Conservation (phyloP, 2,329 filamentous ascomycete species). For the Davidsoniella virescens region DNA sequence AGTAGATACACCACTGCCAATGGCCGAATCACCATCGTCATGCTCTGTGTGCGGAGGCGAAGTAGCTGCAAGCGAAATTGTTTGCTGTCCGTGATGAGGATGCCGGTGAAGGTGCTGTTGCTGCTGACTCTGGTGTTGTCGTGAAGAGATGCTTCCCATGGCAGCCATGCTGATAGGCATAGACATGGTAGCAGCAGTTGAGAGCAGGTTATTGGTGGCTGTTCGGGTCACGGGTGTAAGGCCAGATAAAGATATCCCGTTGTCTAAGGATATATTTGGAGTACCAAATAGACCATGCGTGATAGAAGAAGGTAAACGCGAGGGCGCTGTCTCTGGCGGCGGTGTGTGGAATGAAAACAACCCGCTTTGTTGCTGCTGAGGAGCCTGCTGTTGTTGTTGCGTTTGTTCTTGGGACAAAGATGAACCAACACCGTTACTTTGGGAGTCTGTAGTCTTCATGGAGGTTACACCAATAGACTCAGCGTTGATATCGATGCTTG, state of each 20-base stretch:
- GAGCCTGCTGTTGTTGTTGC: slow-evolving; percentile 21
- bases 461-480: slow-evolving; percentile 14
- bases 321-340: slow-evolving; percentile 34
- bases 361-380: slow-evolving; percentile 15
- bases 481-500: slow-evolving; percentile 51
- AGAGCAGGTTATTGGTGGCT: too few relatives aligned
- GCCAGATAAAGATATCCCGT: not conserved
- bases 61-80: slow-evolving; percentile 4
- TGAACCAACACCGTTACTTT: too few relatives aligned
- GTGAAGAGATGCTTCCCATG: not conserved
- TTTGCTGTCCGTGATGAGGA: not conserved
- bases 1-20: slow-evolving; percentile 21
- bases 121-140: not conserved
- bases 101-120: not conserved
- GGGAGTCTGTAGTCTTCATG: too few relatives aligned
- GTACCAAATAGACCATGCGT: slow-evolving; percentile 2
- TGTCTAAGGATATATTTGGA: not conserved
- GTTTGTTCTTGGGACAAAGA: slow-evolving; percentile 18
- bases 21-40: slow-evolving; percentile 24
- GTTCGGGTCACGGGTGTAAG: not conserved
- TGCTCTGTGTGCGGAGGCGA: slow-evolving; percentile 30
- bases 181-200: too few relatives aligned
- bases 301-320: slow-evolving; percentile 13
- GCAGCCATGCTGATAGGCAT: too few relatives aligned
- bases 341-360: slow-evolving; percentile 30